Percentiles rank a stretch among this genome's conserved stretches.
Evolutionary conservation across 164 flowering plant genomes (phyloP).

Genomic region (Piper betle): DNA sequence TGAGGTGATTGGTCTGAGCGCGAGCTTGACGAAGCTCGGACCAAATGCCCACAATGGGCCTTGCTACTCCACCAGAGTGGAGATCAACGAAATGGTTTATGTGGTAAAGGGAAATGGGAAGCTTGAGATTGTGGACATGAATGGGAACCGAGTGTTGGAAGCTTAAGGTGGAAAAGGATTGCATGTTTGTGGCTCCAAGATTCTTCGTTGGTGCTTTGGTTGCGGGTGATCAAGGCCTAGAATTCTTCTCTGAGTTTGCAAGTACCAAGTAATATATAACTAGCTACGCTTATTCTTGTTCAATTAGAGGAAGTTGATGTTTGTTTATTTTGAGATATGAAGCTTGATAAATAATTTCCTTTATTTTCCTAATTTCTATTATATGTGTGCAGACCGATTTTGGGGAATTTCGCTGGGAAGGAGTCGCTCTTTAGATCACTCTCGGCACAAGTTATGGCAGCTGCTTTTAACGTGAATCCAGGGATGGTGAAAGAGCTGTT

Average conservation of each 20-base stretch:
- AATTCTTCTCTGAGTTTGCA: slow-evolving; percentile 50
- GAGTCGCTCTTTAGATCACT: slow-evolving; percentile 34
- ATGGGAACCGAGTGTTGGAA: slow-evolving; percentile 40
- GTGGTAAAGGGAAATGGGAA: slow-evolving; percentile 58
- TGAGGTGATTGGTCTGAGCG: slow-evolving; percentile 55
- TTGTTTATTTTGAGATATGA: too few relatives aligned
- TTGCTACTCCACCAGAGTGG: slow-evolving; percentile 48
- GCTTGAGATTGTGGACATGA: slow-evolving; percentile 51
- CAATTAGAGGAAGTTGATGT: too few relatives aligned
- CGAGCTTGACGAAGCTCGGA: slow-evolving; percentile 45
- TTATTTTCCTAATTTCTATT: too few relatives aligned
- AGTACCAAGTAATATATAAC: slow-evolving; percentile 52
- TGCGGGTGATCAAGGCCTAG: slow-evolving; percentile 38
- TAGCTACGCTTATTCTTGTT: too few relatives aligned
- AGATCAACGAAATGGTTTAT: slow-evolving; percentile 53
- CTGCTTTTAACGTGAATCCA: slow-evolving; percentile 35
- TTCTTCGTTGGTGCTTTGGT: slow-evolving; percentile 46
- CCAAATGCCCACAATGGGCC: slow-evolving; percentile 56
- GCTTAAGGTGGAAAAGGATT: slow-evolving; percentile 35
- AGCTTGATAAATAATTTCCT: too few relatives aligned
- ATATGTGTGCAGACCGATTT: slow-evolving; percentile 40
- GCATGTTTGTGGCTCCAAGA: slow-evolving; percentile 48
- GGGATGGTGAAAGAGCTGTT: slow-evolving; percentile 7
- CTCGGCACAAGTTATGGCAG: slow-evolving; percentile 43
- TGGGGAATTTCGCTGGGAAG: slow-evolving; percentile 44